Conservation (phyloP, 139 green algal species). For the Closterium sp. region DNA sequence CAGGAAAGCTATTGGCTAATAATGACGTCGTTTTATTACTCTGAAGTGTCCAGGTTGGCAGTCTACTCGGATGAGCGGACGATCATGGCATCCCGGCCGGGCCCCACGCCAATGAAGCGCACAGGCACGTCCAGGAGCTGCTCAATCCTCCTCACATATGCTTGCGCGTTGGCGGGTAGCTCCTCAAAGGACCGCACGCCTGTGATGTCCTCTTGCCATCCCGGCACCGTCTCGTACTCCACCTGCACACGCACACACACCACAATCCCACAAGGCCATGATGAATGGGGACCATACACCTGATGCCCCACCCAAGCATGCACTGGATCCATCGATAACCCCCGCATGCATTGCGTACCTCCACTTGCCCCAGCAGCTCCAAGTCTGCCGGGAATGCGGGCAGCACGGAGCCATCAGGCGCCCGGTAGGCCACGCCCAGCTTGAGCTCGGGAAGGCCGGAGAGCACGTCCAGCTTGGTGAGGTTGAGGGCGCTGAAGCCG, state of each 20-base stretch:
- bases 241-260: slow-evolving; percentile 32
- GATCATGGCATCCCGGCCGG: slow-evolving; percentile 90
- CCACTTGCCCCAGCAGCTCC: slow-evolving; percentile 59
- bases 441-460: slow-evolving; percentile 82
- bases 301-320: too few species aligned
- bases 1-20: too few species aligned
- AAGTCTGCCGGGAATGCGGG: slow-evolving; percentile 52
- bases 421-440: slow-evolving; percentile 64
- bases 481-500: slow-evolving; percentile 94
- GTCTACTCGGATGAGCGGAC: slow-evolving; percentile 55
- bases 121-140: slow-evolving; percentile 77
- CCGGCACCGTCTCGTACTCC: slow-evolving; percentile 90
- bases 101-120: slow-evolving; percentile 96
- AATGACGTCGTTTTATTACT: too few species aligned
- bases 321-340: too few species aligned
- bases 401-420: slow-evolving; percentile 16
- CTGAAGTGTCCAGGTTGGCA: too few species aligned
- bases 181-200: slow-evolving; percentile 73
- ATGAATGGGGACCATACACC: too few species aligned
- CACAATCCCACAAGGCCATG: background rate
- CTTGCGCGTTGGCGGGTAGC: slow-evolving; percentile 74
- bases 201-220: slow-evolving; percentile 78
- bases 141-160: slow-evolving; percentile 85
- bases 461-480: slow-evolving; percentile 99
- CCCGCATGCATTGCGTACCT: slow-evolving; percentile 54